phyloP scores from a whole-genome alignment of 352 stramenopile genomes.

The Salisapilia sapeloensis region DNA sequence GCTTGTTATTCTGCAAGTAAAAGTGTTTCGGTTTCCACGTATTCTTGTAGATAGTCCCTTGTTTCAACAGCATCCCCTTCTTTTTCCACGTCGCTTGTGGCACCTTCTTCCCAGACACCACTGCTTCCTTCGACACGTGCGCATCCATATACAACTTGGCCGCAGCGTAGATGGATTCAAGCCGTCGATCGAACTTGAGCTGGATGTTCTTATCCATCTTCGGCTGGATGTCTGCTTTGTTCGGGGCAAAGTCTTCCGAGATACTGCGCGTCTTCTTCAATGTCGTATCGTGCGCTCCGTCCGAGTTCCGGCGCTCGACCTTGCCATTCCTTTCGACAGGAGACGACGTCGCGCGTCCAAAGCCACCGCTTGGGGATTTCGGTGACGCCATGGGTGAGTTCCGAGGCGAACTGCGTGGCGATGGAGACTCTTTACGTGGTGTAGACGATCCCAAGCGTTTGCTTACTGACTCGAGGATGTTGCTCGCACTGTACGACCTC shows the following conservation, averaged over 20 bases:
- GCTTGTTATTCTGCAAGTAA: constrained; percentile 76
- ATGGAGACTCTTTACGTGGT: too few relatives aligned
- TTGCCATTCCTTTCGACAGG: constrained; percentile 21
- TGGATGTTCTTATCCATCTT: constrained; percentile 81
- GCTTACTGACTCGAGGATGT: constrained; percentile 64
- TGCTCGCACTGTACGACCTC: constrained; percentile 71
- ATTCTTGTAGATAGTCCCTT: constrained; percentile 84
- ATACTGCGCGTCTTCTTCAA: constrained; percentile 58
- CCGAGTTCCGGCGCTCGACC: constrained; percentile 23
- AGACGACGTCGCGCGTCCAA: constrained; percentile 42
- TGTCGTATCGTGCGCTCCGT: constrained; percentile 21
- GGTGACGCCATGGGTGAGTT: constrained; percentile 42
- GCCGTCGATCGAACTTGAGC: constrained; percentile 57
- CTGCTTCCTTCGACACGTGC: constrained; percentile 39
- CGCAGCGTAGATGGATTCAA: constrained; percentile 73
- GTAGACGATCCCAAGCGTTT: constrained; percentile 65
- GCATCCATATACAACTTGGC: constrained; percentile 76
- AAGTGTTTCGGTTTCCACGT: constrained; percentile 81
- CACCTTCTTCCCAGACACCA: constrained; percentile 2
- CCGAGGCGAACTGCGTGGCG: constrained; percentile 36
- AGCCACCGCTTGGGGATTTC: constrained; percentile 45
- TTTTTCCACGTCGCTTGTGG: constrained; percentile 79
- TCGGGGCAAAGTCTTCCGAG: constrained; percentile 60
- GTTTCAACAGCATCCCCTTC: constrained; percentile 72
- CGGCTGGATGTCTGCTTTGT: constrained; percentile 26